Percentiles rank a stretch among this genome's conserved stretches.
Conservation (phyloP, 140 eudicot species). For the Erigeron philadelphicus region DNA sequence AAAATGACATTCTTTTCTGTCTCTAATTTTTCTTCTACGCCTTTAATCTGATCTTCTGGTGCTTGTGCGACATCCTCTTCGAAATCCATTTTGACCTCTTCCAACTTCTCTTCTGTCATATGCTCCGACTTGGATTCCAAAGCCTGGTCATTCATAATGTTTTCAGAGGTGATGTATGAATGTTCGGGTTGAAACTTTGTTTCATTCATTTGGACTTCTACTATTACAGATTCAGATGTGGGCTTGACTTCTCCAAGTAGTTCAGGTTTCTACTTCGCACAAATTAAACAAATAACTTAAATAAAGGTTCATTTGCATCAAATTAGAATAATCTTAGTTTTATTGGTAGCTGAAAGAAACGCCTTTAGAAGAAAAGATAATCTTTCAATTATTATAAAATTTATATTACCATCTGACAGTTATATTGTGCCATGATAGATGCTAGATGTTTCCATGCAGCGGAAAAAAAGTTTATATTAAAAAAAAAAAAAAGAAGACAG, state of each 20-base stretch:
- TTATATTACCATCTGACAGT: neutral
- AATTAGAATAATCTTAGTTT: too few relatives aligned
- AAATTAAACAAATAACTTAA: constrained; percentile 8
- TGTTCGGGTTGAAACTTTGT: constrained; percentile 18
- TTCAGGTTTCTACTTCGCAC: constrained; percentile 20
- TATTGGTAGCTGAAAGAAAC: too few relatives aligned
- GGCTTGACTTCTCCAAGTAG: constrained; percentile 22
- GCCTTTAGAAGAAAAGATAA: neutral
- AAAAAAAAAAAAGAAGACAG: too few relatives aligned
- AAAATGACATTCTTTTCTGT: constrained; percentile 26
- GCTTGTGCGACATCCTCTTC: constrained; percentile 20
- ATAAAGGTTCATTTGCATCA: neutral
- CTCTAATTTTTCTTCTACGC: neutral
- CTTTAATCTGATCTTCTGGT: constrained; percentile 22
- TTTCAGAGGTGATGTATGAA: constrained; percentile 22
- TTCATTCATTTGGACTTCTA: constrained; percentile 10
- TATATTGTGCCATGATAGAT: neutral
- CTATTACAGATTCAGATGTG: constrained; percentile 13
- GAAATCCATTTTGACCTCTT: constrained; percentile 4
- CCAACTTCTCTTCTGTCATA: constrained; percentile 1
- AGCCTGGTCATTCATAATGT: constrained; percentile 15
- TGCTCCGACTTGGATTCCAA: constrained; percentile 22
- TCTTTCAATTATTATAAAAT: neutral
- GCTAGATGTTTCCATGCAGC: neutral
- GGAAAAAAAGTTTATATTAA: neutral